These are phyloP conservation scores for Pythium angustatum DNA, from an alignment of 352 stramenopile genomes.

Conservation along the genomic window DNA sequence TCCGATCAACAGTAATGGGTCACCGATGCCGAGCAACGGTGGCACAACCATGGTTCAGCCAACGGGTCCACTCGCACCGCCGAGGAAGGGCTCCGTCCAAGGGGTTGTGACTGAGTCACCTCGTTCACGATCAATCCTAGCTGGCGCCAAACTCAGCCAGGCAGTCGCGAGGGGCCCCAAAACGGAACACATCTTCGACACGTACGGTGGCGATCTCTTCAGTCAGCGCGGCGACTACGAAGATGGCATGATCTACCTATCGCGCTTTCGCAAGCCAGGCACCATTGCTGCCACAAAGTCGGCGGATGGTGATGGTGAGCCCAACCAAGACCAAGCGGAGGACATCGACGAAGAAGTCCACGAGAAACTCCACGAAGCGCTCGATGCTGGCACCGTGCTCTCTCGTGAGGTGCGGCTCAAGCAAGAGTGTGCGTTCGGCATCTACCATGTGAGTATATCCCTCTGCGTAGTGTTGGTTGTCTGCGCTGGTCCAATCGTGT, in stretches of 20 bases:
- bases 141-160: constrained; percentile 28
- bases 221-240: constrained; percentile 83
- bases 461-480: too few species aligned
- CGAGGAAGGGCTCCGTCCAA: constrained; percentile 37
- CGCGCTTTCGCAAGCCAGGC: constrained; percentile 68
- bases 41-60: background rate
- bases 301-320: constrained; percentile 25
- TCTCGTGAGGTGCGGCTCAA: constrained; percentile 71
- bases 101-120: constrained; percentile 42
- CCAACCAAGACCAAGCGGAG: constrained; percentile 38
- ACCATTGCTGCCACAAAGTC: constrained; percentile 32
- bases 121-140: constrained; percentile 56
- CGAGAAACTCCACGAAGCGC: constrained; percentile 50
- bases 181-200: constrained; percentile 53
- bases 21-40: background rate
- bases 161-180: constrained; percentile 33
- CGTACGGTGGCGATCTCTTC: constrained; percentile 82
- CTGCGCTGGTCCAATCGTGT: too few species aligned
- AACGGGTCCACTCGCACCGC: constrained; percentile 39
- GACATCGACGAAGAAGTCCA: constrained; percentile 51
- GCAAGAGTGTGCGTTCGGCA: constrained; percentile 79
- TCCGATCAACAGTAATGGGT: background rate
- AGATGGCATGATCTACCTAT: constrained; percentile 88
- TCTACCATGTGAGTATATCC: constrained; percentile 59
- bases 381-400: constrained; percentile 42